Evolutionary conservation across 257 asterid species (phyloP), one percentile per base, ranked within the genome.

Genomic region (Pogostemon cablin): DNA sequence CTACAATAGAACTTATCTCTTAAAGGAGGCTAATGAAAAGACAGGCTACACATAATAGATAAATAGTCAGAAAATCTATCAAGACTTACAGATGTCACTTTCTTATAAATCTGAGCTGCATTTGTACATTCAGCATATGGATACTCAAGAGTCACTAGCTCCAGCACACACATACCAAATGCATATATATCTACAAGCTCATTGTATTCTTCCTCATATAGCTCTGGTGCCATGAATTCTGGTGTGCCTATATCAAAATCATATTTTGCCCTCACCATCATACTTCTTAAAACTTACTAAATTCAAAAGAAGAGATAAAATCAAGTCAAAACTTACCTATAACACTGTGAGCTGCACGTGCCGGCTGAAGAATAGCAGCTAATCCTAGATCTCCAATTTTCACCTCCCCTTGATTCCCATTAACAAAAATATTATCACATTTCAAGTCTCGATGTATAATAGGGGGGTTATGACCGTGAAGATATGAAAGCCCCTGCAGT

Each of bases 391-490:
- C 88, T 46, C 88, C 85, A 44, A 83, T 83, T 73, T 83, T 83
- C 38, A 83, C 85, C 82, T 83, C 85, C 40, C 88, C 85, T 60
- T 83, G 85, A 49, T 83, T 83, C 76, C 85, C 88, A 73, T 83
- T 83, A 49, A 83, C 85, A 73, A 83, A 80, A 10, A 83, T 72
- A 75, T 83, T 83, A 75, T 92, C 97, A 78, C 98, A 90, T 74
- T 92, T 92, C 74, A 92, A 85, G 80, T 92, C 98, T n/a, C 98
- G 88, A 68, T 92, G 98, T 73, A 92, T 92, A 75, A 92, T 88
- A 1, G 96, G 98, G 54, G 98, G 96, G 63, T 90, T 96, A 72
- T 90, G 97, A 72, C 96, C 70, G 43, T 92, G 98, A 62, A 92
- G 96, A 69, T 92, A 92, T 3, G 78, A 82, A 75, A 92, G 95